Evolutionary conservation across 2,329 filamentous ascomycete genomes (phyloP).

Genomic region (Talaromyces islandicus): DNA sequence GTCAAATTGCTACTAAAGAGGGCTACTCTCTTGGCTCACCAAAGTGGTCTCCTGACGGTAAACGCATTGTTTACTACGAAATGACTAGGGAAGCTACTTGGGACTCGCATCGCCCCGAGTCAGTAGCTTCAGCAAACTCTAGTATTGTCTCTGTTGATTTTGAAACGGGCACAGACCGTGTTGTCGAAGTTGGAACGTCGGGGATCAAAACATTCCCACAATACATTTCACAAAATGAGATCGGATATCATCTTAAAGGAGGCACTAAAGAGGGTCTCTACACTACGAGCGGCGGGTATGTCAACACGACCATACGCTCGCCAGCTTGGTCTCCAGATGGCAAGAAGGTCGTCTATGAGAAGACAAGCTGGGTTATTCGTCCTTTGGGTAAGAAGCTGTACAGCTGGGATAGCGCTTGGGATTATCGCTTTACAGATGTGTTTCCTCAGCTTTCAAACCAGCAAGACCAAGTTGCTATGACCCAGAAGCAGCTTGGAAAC

Average conservation of each 20-base stretch:
- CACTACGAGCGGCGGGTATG: not conserved
- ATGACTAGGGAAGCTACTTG: conserved; percentile 35
- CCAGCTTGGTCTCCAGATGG: conserved; percentile 30
- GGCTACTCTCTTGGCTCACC: conserved; percentile 35
- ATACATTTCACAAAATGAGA: not conserved
- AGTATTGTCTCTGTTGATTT: conserved; percentile 33
- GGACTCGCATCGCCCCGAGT: conserved; percentile 22
- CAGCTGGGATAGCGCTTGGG: not conserved
- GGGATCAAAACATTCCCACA: not conserved
- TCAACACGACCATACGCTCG: not conserved
- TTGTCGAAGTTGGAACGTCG: not conserved
- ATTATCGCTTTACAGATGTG: not conserved
- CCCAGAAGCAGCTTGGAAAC: not conserved
- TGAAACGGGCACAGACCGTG: conserved; percentile 29
- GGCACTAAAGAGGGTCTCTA: not conserved
- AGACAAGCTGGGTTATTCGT: not conserved
- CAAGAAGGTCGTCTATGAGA: not conserved
- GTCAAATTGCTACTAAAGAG: conserved; percentile 25
- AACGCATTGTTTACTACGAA: conserved; percentile 34
- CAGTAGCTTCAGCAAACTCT: conserved; percentile 11
- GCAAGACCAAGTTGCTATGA: not conserved
- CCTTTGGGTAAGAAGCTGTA: not conserved
- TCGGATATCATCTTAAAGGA: not conserved
- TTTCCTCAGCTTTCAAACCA: not conserved
- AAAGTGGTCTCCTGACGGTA: conserved; percentile 32